Evolutionary conservation across 2,329 filamentous ascomycete genomes (phyloP).

Genomic region (Cercospora zeae-maydis): DNA sequence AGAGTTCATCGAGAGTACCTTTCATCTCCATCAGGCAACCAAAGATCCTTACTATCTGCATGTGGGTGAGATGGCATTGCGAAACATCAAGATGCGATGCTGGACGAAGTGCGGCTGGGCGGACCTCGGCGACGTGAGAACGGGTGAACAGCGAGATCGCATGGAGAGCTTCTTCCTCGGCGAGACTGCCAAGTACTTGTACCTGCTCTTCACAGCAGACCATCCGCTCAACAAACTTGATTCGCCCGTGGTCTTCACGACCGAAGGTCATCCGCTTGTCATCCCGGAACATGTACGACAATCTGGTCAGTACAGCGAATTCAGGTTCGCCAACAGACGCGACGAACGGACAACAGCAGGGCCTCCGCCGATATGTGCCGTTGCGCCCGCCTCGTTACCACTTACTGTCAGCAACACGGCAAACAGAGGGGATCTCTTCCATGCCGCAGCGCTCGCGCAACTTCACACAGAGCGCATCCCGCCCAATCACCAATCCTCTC

Average conservation of each 20-base stretch:
- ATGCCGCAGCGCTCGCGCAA: conserved; percentile 79
- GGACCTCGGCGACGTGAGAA: conserved; percentile 60
- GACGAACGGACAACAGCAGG: conserved; percentile 15
- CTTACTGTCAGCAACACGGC: conserved; percentile 77
- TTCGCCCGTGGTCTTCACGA: conserved; percentile 86
- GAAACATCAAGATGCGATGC: conserved; percentile 82
- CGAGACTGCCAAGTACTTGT: conserved; percentile 94
- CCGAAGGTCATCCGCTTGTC: conserved; percentile 88
- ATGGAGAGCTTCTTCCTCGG: conserved; percentile 99
- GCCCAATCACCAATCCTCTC: conserved; percentile 36
- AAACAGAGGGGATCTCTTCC: conserved; percentile 76
- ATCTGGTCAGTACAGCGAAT: not conserved
- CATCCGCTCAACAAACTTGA: conserved; percentile 88
- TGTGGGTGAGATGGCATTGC: conserved; percentile 90
- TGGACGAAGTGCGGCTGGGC: conserved; percentile 92
- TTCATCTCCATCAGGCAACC: conserved; percentile 91
- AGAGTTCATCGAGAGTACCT: conserved; percentile 95
- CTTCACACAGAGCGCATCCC: conserved; percentile 66
- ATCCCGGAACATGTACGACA: conserved; percentile 46
- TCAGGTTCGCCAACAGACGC: conserved; percentile 4
- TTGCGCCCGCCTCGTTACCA: conserved; percentile 56
- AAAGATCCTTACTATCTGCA: conserved; percentile 94
- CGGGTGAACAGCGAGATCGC: conserved; percentile 82
- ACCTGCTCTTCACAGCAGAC: conserved; percentile 78
- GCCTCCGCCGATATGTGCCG: conserved; percentile 60